Evolutionary conservation across 768 basidiomycete species (phyloP).

Genomic region (Leucosporidium creatinivorum): DNA sequence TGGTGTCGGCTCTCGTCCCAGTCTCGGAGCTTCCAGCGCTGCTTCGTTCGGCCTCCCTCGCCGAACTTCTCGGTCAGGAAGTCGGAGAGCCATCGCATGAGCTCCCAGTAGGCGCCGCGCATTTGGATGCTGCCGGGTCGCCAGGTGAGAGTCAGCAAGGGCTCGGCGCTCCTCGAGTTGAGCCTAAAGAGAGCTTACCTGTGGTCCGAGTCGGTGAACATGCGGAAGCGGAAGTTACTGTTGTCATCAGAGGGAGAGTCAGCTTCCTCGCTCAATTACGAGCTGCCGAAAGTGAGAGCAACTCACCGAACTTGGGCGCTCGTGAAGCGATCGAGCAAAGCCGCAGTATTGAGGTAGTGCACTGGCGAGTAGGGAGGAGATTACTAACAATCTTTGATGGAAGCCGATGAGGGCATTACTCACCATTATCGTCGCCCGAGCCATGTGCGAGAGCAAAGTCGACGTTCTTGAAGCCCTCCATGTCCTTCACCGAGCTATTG

Average conservation of each 20-base stretch:
- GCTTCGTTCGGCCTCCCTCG: slow-evolving; percentile 26
- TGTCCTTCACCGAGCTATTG: slow-evolving; percentile 78
- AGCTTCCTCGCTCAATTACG: background rate
- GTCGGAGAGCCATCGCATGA: slow-evolving; percentile 75
- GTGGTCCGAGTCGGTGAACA: slow-evolving; percentile 98
- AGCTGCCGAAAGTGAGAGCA: too few species aligned
- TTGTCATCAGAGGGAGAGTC: background rate
- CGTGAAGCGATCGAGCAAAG: slow-evolving; percentile 88
- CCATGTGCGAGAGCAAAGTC: slow-evolving; percentile 85
- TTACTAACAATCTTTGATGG: too few species aligned
- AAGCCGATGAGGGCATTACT: too few species aligned
- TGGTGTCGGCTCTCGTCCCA: too few species aligned
- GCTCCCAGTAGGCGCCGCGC: slow-evolving; percentile 71
- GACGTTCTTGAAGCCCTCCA: slow-evolving; percentile 72
- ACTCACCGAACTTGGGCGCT: slow-evolving; percentile 56
- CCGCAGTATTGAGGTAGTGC: slow-evolving; percentile 84
- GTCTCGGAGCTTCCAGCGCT: slow-evolving; percentile 15
- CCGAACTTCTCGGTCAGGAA: slow-evolving; percentile 46
- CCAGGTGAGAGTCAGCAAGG: background rate
- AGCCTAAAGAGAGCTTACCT: too few species aligned
- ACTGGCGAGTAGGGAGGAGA: too few species aligned
- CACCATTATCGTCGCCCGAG: slow-evolving; percentile 80
- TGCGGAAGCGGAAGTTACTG: slow-evolving; percentile 67
- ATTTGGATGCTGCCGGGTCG: slow-evolving; percentile 48
- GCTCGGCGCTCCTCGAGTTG: background rate